phyloP scores from a whole-genome alignment of 306 rosid genomes.

The Mimosa pudica region DNA sequence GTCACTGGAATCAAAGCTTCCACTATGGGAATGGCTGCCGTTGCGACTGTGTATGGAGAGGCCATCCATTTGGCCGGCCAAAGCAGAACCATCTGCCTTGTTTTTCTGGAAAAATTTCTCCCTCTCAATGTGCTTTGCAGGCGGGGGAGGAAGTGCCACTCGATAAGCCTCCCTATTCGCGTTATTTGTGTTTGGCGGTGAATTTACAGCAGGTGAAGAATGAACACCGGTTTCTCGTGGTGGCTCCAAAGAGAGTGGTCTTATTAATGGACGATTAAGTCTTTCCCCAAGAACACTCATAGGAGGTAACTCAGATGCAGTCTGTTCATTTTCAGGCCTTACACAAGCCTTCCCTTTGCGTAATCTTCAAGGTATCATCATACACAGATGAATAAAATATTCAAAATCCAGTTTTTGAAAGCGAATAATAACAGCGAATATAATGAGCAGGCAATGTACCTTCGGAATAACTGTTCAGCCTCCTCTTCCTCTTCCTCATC shows the following conservation, averaged over 20 bases:
- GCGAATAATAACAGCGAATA: slow-evolving; percentile 7
- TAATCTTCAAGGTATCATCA: slow-evolving; percentile 52
- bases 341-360: slow-evolving; percentile 93
- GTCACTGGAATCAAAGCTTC: slow-evolving; percentile 84
- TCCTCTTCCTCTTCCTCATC: slow-evolving; percentile 76
- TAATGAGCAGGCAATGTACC: slow-evolving; percentile 45
- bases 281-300: slow-evolving; percentile 71
- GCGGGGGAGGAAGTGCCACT: slow-evolving; percentile 85
- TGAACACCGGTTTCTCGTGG: slow-evolving; percentile 39
- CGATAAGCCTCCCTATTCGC: slow-evolving; percentile 27
- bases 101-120: slow-evolving; percentile 81
- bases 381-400: slow-evolving; percentile 3
- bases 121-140: slow-evolving; percentile 82
- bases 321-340: slow-evolving; percentile 71
- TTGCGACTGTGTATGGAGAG: slow-evolving; percentile 77
- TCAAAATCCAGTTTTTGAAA: slow-evolving; percentile 26
- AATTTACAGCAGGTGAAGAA: slow-evolving; percentile 38
- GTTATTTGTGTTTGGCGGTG: slow-evolving; percentile 40
- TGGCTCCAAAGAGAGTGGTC: slow-evolving; percentile 59
- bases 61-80: slow-evolving; percentile 69
- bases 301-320: slow-evolving; percentile 46
- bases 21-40: slow-evolving; percentile 84
- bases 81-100: slow-evolving; percentile 58
- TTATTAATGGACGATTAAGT: slow-evolving; percentile 78
- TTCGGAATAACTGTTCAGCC: slow-evolving; percentile 75